phyloP scores from a whole-genome alignment of 1,284 basidiomycete genomes.

The Rhodotorula sp. region DNA sequence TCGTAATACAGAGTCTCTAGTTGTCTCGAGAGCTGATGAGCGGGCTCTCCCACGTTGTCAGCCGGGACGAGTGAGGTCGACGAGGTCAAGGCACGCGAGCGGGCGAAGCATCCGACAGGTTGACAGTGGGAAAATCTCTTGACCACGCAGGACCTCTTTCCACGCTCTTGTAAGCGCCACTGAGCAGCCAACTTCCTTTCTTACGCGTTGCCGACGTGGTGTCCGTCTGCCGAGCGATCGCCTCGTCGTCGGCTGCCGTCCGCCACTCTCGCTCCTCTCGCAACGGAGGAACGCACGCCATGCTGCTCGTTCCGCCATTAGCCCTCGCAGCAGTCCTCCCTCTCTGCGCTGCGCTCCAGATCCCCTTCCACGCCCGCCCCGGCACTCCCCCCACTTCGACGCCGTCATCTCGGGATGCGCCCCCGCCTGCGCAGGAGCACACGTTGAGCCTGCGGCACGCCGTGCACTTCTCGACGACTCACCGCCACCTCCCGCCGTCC shows the following conservation, averaged over 20 bases:
- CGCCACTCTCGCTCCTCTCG: background rate
- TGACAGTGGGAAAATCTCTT: background rate
- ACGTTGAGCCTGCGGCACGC: slow-evolving; percentile 40
- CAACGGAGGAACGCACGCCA: background rate
- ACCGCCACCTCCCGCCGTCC: slow-evolving; percentile 21
- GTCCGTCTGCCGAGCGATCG: no score
- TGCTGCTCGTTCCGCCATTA: slow-evolving; percentile 19
- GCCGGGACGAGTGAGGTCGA: background rate
- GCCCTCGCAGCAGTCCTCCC: slow-evolving; percentile 1
- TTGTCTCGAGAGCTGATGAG: no score
- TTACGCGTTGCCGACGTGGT: no score
- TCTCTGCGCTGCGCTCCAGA: slow-evolving; percentile 20
- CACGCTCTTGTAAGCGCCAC: no score
- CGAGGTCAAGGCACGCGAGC: background rate
- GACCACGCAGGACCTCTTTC: no score
- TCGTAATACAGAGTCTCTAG: no score
- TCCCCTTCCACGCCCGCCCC: slow-evolving; percentile 20
- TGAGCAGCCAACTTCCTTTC: no score
- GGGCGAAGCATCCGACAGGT: background rate
- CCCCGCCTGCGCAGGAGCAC: background rate
- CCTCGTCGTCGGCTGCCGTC: background rate
- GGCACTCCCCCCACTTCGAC: slow-evolving; percentile 15
- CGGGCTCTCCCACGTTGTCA: no score
- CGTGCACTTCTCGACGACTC: slow-evolving; percentile 32
- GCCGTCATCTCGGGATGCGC: background rate